Evolutionary conservation across 2,329 filamentous ascomycete species (phyloP).

Genomic region (Diplodia seriata): DNA sequence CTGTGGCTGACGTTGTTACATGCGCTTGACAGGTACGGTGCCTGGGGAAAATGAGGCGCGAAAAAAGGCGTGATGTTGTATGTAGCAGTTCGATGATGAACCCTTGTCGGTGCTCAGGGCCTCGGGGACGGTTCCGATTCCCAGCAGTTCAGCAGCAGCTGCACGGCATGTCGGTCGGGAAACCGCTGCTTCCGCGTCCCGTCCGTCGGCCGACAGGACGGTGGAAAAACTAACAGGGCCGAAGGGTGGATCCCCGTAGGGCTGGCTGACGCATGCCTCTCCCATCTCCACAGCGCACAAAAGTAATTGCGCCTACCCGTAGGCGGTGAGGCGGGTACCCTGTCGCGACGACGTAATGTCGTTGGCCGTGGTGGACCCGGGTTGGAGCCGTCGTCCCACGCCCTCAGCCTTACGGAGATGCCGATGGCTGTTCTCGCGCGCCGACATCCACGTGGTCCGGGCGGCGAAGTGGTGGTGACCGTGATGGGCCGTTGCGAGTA

Average conservation of each 20-base stretch:
- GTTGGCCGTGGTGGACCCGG: not conserved
- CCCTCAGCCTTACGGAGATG: conserved; percentile 14
- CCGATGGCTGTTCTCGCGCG: not conserved
- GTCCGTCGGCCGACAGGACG: not conserved
- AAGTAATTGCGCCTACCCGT: not conserved
- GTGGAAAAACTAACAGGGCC: not conserved
- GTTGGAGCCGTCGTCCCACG: not conserved
- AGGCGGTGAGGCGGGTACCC: not conserved
- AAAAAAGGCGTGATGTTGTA: not conserved
- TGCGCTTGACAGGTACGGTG: not conserved
- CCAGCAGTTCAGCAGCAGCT: not conserved
- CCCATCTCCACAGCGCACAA: not conserved
- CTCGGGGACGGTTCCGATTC: not conserved
- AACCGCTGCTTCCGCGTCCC: not conserved
- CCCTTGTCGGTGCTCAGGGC: not conserved
- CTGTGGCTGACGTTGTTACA: not conserved
- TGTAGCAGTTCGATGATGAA: not conserved
- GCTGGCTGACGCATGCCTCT: not conserved
- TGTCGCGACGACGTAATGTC: conserved; percentile 2
- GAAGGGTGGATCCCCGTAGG: not conserved
- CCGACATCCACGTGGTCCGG: not conserved
- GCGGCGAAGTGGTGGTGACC: not conserved
- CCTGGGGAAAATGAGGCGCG: not conserved
- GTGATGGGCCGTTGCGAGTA: not conserved
- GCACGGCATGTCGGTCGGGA: no score